Conservation (phyloP, 352 stramenopile genomes). For the Globisporangium camurandrum region DNA sequence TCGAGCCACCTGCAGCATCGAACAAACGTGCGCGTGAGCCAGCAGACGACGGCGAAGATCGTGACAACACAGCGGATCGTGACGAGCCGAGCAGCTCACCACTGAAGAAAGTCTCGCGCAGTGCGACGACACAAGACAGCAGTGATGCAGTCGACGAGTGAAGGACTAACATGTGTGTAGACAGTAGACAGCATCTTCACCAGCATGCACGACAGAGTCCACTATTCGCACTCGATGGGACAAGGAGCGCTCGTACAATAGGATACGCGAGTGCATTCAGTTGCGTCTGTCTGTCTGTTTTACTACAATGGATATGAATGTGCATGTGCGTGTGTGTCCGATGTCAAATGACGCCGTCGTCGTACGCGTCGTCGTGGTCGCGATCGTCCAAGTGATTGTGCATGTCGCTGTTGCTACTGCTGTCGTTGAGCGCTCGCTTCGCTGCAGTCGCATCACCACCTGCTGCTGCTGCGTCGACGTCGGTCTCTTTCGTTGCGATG, state of each 20-base stretch:
- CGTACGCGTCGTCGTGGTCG: constrained; percentile 19
- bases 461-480: constrained; percentile 4
- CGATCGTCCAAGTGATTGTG: constrained; percentile 7
- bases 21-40: background rate
- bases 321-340: background rate
- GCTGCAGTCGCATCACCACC: too few species aligned
- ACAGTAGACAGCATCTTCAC: too few species aligned
- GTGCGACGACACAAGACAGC: background rate
- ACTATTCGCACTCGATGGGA: too few species aligned
- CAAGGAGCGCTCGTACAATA: background rate
- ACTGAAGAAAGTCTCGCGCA: constrained; percentile 10
- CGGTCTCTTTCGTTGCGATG: constrained; percentile 42
- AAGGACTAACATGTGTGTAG: too few species aligned
- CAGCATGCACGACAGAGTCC: too few species aligned
- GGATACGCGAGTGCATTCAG: background rate
- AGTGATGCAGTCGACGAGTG: background rate
- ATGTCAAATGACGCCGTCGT: constrained; percentile 47
- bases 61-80: background rate
- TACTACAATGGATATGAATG: background rate
- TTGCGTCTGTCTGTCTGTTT: background rate
- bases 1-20: background rate
- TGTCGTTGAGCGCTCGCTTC: too few species aligned
- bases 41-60: background rate
- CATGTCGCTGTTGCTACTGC: too few species aligned
- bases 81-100: constrained; percentile 2